Percentiles rank a stretch among this genome's conserved stretches.
phyloP scores from a whole-genome alignment of 108 stramenopile genomes.

The Fragilariopsis cylindrus region DNA sequence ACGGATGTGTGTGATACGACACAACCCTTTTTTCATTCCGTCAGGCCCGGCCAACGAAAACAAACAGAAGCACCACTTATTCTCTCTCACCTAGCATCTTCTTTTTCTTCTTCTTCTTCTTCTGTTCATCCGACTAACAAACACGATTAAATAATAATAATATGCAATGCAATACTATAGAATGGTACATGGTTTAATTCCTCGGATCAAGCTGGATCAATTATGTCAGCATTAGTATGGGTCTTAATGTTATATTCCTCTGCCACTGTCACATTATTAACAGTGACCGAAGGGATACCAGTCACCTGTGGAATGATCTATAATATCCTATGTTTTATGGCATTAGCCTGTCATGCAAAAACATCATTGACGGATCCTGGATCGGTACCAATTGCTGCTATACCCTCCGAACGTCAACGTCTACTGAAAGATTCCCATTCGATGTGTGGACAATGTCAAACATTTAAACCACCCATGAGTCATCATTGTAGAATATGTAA shows the following conservation, averaged over 20 bases:
- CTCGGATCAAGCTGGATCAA: constrained; percentile 68
- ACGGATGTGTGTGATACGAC: constrained; percentile 1
- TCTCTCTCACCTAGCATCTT: background rate
- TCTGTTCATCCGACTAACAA: background rate
- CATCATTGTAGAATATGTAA: constrained; percentile 97
- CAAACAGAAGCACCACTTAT: too few relatives aligned
- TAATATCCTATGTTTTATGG: constrained; percentile 51
- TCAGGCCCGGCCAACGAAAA: too few relatives aligned
- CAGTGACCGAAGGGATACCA: constrained; percentile 57
- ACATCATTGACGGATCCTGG: constrained; percentile 90
- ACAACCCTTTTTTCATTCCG: background rate
- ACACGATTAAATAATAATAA: background rate
- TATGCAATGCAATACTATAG: constrained; percentile 14
- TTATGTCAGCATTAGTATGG: constrained; percentile 71
- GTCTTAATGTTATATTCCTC: constrained; percentile 61
- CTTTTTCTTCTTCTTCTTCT: too few relatives aligned
- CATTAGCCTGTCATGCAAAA: constrained; percentile 75
- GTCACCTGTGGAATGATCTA: constrained; percentile 56
- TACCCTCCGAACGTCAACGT: constrained; percentile 64
- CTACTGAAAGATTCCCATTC: constrained; percentile 51
- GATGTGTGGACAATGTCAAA: constrained; percentile 86
- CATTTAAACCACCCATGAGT: constrained; percentile 89
- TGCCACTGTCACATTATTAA: constrained; percentile 63
- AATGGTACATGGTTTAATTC: constrained; percentile 80
- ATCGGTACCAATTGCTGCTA: constrained; percentile 77